Evolutionary conservation across 23 red algal genomes (phyloP).

Genomic region (Gracilaria domingensis): DNA sequence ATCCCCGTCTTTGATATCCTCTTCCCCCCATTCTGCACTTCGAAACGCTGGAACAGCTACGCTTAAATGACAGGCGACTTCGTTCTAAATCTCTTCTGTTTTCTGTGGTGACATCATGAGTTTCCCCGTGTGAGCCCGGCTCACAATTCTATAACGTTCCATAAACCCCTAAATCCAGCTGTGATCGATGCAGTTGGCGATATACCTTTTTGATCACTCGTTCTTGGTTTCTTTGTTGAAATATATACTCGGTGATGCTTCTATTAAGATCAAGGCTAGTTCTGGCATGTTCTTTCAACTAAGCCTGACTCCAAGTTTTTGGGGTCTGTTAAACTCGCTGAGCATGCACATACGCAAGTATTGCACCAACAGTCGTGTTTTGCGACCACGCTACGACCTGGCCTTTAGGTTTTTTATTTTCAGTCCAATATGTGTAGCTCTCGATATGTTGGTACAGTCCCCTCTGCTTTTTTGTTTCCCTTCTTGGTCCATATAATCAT

Average conservation of each 20-base stretch:
- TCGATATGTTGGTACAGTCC: too few species aligned
- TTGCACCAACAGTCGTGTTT: too few species aligned
- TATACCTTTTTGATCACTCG: neutral
- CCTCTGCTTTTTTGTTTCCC: neutral
- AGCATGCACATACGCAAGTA: neutral
- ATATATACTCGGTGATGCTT: neutral
- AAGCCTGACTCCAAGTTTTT: neutral
- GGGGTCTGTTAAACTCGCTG: neutral
- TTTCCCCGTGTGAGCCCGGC: constrained; percentile 36
- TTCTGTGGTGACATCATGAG: constrained; percentile 1
- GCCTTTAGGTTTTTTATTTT: too few species aligned
- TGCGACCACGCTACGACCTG: too few species aligned
- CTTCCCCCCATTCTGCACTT: constrained; percentile 6
- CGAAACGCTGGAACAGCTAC: neutral
- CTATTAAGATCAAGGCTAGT: neutral
- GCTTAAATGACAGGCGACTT: constrained; percentile 34
- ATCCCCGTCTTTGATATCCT: constrained; percentile 15
- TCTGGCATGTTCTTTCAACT: neutral
- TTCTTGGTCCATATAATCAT: neutral
- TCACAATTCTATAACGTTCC: constrained; percentile 43
- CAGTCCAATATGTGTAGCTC: too few species aligned
- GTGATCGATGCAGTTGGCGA: neutral
- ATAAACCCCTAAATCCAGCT: constrained; percentile 28
- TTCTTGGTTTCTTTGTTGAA: neutral
- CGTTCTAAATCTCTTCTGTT: neutral